Evolutionary conservation across 2,329 filamentous ascomycete species (phyloP).

Genomic region (Diaporthe vexans): DNA sequence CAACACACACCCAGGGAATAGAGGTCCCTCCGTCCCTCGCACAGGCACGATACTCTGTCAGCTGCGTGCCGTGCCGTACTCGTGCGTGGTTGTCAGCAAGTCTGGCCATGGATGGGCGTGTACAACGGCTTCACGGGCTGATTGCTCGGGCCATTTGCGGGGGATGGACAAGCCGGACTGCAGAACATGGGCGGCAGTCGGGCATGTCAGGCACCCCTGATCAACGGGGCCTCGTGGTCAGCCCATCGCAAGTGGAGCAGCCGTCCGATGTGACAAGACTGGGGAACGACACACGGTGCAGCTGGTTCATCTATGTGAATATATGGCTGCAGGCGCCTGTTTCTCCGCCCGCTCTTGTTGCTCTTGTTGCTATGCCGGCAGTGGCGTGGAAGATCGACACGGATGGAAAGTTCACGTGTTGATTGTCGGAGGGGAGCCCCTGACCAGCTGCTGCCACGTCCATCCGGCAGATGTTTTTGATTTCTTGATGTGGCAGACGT

Average conservation of each 20-base stretch:
- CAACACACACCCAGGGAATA: neutral
- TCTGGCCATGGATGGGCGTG: neutral
- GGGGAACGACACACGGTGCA: constrained; percentile 5
- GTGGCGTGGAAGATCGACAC: neutral
- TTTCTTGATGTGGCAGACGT: neutral
- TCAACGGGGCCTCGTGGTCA: constrained; percentile 8
- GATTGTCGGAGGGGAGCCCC: neutral
- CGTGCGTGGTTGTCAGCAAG: neutral
- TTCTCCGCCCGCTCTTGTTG: neutral
- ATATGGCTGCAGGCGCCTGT: neutral
- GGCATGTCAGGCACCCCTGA: neutral
- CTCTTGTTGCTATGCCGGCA: neutral
- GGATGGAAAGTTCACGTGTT: neutral
- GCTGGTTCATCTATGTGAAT: neutral
- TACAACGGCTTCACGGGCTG: neutral
- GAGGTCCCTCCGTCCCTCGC: neutral
- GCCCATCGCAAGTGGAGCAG: constrained; percentile 21
- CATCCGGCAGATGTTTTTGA: neutral
- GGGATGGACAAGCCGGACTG: neutral
- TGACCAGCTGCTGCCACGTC: neutral
- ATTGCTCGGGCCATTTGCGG: constrained; percentile 12
- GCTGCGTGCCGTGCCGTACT: constrained; percentile 7
- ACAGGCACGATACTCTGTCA: neutral
- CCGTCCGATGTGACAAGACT: constrained; percentile 24
- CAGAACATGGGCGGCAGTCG: constrained; percentile 10